Base-by-base conservation (phyloP, 768 basidiomycete genomes). In the Lyophyllum shimeji region DNA sequence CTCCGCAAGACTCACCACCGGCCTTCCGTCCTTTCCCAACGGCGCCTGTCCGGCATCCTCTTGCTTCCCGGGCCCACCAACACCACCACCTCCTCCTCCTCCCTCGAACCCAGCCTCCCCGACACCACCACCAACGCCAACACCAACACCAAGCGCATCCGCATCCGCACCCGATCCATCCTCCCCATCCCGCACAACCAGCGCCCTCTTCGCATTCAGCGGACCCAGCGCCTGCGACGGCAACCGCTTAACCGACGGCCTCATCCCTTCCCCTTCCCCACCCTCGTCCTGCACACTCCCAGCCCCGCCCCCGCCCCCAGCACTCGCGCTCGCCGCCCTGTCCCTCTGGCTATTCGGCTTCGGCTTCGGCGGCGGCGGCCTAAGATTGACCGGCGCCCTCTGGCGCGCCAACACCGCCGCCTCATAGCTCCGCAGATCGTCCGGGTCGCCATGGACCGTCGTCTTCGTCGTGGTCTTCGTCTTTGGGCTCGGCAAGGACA, bases 161-260 rank as follows among this genome's bases (percentile, higher is more conserved):
- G n/a, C n/a, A n/a, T n/a, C n/a, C n/a, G n/a, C n/a, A n/a, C n/a
- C n/a, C n/a, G n/a, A n/a, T n/a, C n/a, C n/a, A n/a, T n/a, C n/a
- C n/a, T n/a, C n/a, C n/a, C n/a, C n/a, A n/a, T n/a, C n/a, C n/a
- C 34, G 68, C 50, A 72, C 65, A 11, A 84, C 68, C 64, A 77
- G 63, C 50, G 75, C 75, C 49, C 84, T 71, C 67, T 91, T 90
- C 46, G 79, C 59, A 58, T 76, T 76, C 34, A 71, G 71, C 1
- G 86, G 85, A 1, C 78, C 88, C 18, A 91, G 69, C 9, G 86
- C 86, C 71, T 89, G 87, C 46, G 86, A 87, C 1, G 89, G 83
- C 34, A 88, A 67, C 44, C 89, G 75, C 74, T 92, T 92, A 65
- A 89, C 89, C 25, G 83, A 77, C 11, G 89, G 89, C 1, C 89